These are phyloP conservation scores for Phialophora tarda DNA, from an alignment of 2,329 filamentous ascomycete genomes.

Conservation along the genomic window DNA sequence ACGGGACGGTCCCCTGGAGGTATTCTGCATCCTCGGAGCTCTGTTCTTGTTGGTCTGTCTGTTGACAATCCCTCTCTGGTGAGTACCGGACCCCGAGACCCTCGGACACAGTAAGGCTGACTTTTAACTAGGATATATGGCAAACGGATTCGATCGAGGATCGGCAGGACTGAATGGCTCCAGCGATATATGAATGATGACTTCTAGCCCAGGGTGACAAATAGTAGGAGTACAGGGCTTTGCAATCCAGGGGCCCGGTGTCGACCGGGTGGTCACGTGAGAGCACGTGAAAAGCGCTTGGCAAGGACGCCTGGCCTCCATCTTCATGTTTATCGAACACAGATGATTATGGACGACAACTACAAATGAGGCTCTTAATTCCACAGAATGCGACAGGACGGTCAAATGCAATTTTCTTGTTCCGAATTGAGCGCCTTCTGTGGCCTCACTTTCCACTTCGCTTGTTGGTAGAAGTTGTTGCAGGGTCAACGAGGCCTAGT, in stretches of 20 bases:
- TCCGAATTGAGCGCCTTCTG: not conserved
- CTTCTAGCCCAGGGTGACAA: constrained; percentile 20
- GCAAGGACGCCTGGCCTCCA: too few relatives aligned
- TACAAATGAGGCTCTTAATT: not conserved
- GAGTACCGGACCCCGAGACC: not conserved
- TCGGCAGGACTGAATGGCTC: constrained; percentile 48
- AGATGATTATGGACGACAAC: not conserved
- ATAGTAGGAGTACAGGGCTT: not conserved
- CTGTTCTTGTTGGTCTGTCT: constrained; percentile 54
- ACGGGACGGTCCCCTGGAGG: constrained; percentile 46
- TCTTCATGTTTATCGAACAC: too few relatives aligned
- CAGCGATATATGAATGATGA: constrained; percentile 35
- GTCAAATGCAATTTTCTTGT: not conserved
- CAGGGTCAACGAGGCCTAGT: not conserved
- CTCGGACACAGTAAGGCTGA: constrained; percentile 12
- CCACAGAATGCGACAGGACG: not conserved
- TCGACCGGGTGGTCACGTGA: too few relatives aligned
- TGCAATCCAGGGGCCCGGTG: too few relatives aligned
- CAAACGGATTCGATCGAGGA: constrained; percentile 53
- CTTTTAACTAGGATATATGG: constrained; percentile 49
- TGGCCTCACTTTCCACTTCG: not conserved
- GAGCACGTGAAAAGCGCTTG: too few relatives aligned
- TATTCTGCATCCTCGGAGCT: constrained; percentile 51
- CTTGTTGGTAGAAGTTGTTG: not conserved
- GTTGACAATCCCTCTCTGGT: constrained; percentile 56